Evolutionary conservation across 2,329 filamentous ascomycete species (phyloP).

Genomic region (Lasiodiplodia hormozganensis): DNA sequence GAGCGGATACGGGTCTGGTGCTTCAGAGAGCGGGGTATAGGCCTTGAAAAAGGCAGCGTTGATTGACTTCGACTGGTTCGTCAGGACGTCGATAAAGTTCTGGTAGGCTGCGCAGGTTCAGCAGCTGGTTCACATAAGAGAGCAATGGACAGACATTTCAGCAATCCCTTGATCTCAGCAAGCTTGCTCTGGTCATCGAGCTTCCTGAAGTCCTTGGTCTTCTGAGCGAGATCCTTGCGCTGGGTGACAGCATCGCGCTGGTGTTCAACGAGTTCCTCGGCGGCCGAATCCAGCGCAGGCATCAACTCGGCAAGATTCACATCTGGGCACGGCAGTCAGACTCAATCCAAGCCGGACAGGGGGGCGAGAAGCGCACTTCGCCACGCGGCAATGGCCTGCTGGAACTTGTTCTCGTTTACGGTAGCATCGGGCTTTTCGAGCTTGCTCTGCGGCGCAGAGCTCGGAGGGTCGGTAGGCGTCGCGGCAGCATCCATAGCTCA

Average conservation of each 20-base stretch:
- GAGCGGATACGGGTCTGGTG: slow-evolving; percentile 93
- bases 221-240: slow-evolving; percentile 96
- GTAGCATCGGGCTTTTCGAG: slow-evolving; percentile 15
- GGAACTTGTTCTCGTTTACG: slow-evolving; percentile 87
- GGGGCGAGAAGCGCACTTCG: slow-evolving; percentile 67
- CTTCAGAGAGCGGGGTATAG: slow-evolving; percentile 93
- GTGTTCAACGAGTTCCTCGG: slow-evolving; percentile 92
- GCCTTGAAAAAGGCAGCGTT: slow-evolving; percentile 92
- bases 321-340: slow-evolving; percentile 57
- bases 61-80: slow-evolving; percentile 93
- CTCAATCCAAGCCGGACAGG: background rate
- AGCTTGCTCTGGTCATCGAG: slow-evolving; percentile 88
- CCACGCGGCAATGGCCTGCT: slow-evolving; percentile 95
- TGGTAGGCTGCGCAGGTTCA: slow-evolving; percentile 77
- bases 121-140: slow-evolving; percentile 14
- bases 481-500: slow-evolving; percentile 27
- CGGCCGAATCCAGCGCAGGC: slow-evolving; percentile 85
- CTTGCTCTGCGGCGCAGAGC: slow-evolving; percentile 12
- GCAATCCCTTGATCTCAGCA: slow-evolving; percentile 82
- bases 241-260: slow-evolving; percentile 96
- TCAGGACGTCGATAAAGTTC: slow-evolving; percentile 93
- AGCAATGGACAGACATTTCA: slow-evolving; percentile 72
- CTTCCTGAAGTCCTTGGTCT: slow-evolving; percentile 97
- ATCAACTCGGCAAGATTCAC: slow-evolving; percentile 87
- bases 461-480: slow-evolving; percentile 17